phyloP scores from a whole-genome alignment of 108 stramenopile genomes.

The Aureococcus anophagefferens region DNA sequence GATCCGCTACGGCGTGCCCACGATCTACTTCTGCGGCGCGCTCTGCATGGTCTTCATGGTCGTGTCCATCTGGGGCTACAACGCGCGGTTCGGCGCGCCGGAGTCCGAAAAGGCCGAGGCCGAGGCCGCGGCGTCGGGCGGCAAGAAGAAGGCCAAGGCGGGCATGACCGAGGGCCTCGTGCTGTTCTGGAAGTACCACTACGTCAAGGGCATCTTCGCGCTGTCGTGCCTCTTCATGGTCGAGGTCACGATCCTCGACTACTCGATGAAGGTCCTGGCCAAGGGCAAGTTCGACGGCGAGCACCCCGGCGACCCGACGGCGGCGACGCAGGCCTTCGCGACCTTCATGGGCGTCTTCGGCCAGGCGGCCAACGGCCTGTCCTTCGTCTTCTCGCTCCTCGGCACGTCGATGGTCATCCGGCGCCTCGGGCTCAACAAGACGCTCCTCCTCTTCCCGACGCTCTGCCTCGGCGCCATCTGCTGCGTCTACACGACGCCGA shows the following conservation, averaged over 20 bases:
- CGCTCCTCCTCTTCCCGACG: conserved; percentile 80
- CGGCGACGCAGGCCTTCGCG: conserved; percentile 43
- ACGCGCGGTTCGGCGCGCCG: conserved; percentile 57
- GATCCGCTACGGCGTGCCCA: conserved; percentile 58
- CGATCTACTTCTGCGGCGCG: conserved; percentile 67
- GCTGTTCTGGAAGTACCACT: conserved; percentile 80
- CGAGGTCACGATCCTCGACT: conserved; percentile 93
- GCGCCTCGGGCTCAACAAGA: conserved; percentile 71
- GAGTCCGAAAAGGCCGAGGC: conserved; percentile 25
- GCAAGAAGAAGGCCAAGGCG: conserved; percentile 46
- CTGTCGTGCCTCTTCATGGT: conserved; percentile 95
- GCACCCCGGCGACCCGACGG: conserved; percentile 54
- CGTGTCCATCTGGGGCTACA: conserved; percentile 78
- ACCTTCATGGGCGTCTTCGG: conserved; percentile 93
- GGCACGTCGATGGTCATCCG: conserved; percentile 92
- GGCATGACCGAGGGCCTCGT: conserved; percentile 83
- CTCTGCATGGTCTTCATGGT: conserved; percentile 69
- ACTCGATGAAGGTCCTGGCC: conserved; percentile 90
- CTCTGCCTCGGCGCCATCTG: conserved; percentile 70
- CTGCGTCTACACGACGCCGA: conserved; percentile 65
- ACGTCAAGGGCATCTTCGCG: conserved; percentile 93
- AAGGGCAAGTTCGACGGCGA: conserved; percentile 65
- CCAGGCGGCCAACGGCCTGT: conserved; percentile 83
- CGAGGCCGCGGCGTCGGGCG: conserved; percentile 3
- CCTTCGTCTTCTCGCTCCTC: conserved; percentile 77